Conservation (phyloP, 495 filamentous ascomycete species). For the Talaromyces liani region DNA sequence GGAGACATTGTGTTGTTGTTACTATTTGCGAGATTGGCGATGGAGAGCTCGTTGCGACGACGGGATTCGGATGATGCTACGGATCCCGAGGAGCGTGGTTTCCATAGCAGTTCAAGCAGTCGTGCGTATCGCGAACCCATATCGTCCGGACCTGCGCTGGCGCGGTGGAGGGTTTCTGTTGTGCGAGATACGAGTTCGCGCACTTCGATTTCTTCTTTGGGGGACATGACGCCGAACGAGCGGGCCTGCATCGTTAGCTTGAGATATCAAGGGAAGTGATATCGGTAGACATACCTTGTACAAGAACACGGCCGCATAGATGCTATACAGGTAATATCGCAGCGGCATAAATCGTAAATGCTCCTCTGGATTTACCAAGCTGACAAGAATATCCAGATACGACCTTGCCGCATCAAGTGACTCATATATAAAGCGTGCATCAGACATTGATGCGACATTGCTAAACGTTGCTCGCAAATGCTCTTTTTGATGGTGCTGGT, state of each 20-base stretch:
- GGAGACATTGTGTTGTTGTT: slow-evolving; percentile 1
- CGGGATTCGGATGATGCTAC: slow-evolving; percentile 22
- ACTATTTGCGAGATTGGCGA: slow-evolving; percentile 1
- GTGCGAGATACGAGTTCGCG: slow-evolving; percentile 46
- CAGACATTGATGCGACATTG: slow-evolving; percentile 49
- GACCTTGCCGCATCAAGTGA: slow-evolving; percentile 56
- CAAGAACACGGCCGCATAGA: slow-evolving; percentile 50
- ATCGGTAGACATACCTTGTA: slow-evolving; percentile 33
- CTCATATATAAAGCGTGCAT: slow-evolving; percentile 57
- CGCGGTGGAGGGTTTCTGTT: slow-evolving; percentile 41
- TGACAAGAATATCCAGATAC: slow-evolving; percentile 48
- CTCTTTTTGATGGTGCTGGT: slow-evolving; percentile 29
- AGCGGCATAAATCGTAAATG: slow-evolving; percentile 54
- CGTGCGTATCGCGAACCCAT: slow-evolving; percentile 48
- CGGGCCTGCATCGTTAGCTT: slow-evolving; percentile 25
- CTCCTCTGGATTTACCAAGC: slow-evolving; percentile 45
- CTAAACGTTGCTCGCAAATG: slow-evolving; percentile 38
- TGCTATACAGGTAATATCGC: slow-evolving; percentile 48
- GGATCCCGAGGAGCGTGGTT: slow-evolving; percentile 18
- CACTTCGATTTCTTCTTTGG: slow-evolving; percentile 45
- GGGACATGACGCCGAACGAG: slow-evolving; percentile 46
- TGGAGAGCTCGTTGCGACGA: slow-evolving; percentile 12
- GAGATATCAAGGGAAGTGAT: background rate
- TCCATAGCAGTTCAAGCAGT: slow-evolving; percentile 48
- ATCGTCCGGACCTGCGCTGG: slow-evolving; percentile 45